phyloP scores from a whole-genome alignment of 169 alveolate species.

The Eimeria sp. region DNA sequence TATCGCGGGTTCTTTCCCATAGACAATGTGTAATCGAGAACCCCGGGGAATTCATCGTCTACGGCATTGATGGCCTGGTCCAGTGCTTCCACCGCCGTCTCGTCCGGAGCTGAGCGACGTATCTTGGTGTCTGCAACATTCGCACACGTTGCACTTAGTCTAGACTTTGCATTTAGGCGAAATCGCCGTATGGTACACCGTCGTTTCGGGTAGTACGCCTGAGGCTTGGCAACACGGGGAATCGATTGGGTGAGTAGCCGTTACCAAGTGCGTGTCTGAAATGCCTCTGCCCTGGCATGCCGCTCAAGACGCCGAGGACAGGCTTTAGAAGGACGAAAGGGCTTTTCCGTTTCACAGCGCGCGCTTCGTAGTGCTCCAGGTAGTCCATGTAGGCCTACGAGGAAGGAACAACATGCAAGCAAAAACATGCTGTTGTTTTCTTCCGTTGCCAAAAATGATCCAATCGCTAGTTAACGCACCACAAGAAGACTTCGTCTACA shows the following conservation, averaged over 20 bases:
- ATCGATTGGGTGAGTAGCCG: not conserved
- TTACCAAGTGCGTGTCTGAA: conserved; percentile 74
- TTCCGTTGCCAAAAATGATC: not conserved
- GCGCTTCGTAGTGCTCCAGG: conserved; percentile 45
- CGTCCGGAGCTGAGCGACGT: conserved; percentile 46
- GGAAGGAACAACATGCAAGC: not conserved
- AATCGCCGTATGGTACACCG: not conserved
- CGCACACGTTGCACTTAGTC: not conserved
- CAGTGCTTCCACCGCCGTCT: conserved; percentile 48
- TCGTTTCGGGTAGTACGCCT: not conserved
- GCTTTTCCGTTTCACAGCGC: conserved; percentile 26
- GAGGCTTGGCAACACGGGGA: not conserved
- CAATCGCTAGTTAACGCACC: not conserved
- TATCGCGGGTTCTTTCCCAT: conserved; percentile 64
- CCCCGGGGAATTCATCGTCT: conserved; percentile 68
- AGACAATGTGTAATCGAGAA: conserved; percentile 62
- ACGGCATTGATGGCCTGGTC: conserved; percentile 48
- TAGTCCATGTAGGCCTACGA: conserved; percentile 77
- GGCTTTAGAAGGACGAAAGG: conserved; percentile 67
- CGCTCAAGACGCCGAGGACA: conserved; percentile 75
- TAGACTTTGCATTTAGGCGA: not conserved
- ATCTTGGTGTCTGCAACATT: conserved; percentile 41
- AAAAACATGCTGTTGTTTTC: not conserved
- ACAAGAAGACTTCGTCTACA: conserved; percentile 47
- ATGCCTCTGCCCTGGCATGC: conserved; percentile 80